A percentile compares a stretch with the other conserved stretches of the same genome.
phyloP scores from a whole-genome alignment of 2,329 filamentous ascomycete species.

The Talaromyces islandicus region DNA sequence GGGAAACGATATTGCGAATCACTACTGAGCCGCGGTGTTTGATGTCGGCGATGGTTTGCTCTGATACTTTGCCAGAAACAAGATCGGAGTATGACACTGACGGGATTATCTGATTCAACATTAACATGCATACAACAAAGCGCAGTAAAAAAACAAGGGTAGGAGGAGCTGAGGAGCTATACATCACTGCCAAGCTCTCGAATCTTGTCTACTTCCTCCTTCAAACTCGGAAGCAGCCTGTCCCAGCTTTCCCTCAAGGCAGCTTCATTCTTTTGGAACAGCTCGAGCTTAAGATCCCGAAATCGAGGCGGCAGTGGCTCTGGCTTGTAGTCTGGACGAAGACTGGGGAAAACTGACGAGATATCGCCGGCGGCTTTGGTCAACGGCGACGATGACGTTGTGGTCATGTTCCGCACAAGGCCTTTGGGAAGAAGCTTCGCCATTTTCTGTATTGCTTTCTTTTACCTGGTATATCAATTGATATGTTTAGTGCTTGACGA shows the following conservation, averaged over 20 bases:
- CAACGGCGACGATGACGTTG: constrained; percentile 22
- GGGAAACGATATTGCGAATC: constrained; percentile 59
- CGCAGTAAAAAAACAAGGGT: constrained; percentile 10
- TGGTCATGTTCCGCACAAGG: constrained; percentile 23
- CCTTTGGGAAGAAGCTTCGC: constrained; percentile 19
- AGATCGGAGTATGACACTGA: constrained; percentile 37
- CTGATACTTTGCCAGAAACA: constrained; percentile 28
- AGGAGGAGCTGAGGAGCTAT: constrained; percentile 11
- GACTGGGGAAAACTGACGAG: constrained; percentile 43
- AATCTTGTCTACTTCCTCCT: constrained; percentile 37
- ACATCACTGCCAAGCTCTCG: constrained; percentile 35
- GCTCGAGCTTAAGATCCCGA: constrained; percentile 30
- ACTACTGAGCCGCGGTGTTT: constrained; percentile 57
- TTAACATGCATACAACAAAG: not conserved
- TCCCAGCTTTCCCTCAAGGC: constrained; percentile 37
- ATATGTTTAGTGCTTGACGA: no score
- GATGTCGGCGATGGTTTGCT: constrained; percentile 44
- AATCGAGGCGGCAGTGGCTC: constrained; percentile 39
- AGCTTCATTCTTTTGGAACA: constrained; percentile 36
- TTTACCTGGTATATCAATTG: no score
- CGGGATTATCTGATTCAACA: constrained; percentile 31
- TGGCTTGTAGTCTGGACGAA: constrained; percentile 37
- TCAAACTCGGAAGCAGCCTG: constrained; percentile 33
- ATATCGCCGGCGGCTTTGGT: constrained; percentile 43
- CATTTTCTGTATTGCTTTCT: not conserved